A percentile compares a stretch with the other conserved stretches of the same genome.
Evolutionary conservation across 208 protist genomes (phyloP).

Genomic region (Trypanosoma cruzi): DNA sequence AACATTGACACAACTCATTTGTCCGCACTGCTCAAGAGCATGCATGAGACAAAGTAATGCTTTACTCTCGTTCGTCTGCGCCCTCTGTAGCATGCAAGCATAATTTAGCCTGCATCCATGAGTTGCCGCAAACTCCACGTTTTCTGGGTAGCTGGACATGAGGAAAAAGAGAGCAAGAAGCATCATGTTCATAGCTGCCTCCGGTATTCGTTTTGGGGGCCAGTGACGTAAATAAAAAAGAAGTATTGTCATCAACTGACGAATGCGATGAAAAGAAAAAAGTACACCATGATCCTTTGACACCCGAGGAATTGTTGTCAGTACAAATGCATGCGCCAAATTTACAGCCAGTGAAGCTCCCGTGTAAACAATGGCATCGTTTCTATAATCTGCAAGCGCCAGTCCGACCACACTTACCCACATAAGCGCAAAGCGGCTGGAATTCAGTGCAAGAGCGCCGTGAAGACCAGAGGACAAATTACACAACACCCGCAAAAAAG

Average conservation of each 20-base stretch:
- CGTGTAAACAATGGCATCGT: conserved; percentile 63
- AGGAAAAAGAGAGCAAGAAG: conserved; percentile 64
- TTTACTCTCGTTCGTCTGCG: conserved; percentile 60
- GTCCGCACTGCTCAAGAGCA: conserved; percentile 40
- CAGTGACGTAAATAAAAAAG: conserved; percentile 58
- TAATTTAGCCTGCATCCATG: conserved; percentile 51
- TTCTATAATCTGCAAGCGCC: conserved; percentile 54
- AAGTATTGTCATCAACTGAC: conserved; percentile 55
- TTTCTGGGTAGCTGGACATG: conserved; percentile 39
- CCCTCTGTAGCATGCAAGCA: conserved; percentile 37
- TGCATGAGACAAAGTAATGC: conserved; percentile 69
- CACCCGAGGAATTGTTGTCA: conserved; percentile 26
- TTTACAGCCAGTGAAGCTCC: conserved; percentile 75
- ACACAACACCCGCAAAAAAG: conserved; percentile 69
- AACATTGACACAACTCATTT: background rate
- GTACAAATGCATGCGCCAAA: conserved; percentile 50
- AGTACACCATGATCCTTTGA: conserved; percentile 32
- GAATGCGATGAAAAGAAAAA: conserved; percentile 27
- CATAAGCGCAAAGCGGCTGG: conserved; percentile 32
- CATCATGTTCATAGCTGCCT: conserved; percentile 78
- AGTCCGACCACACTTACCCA: conserved; percentile 72
- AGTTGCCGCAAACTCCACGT: conserved; percentile 33
- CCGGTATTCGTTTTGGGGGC: conserved; percentile 35
- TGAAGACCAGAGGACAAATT: conserved; percentile 58
- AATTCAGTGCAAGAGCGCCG: conserved; percentile 57